Conservation (phyloP, 2,329 filamentous ascomycete genomes). For the Penicillium brasilianum region DNA sequence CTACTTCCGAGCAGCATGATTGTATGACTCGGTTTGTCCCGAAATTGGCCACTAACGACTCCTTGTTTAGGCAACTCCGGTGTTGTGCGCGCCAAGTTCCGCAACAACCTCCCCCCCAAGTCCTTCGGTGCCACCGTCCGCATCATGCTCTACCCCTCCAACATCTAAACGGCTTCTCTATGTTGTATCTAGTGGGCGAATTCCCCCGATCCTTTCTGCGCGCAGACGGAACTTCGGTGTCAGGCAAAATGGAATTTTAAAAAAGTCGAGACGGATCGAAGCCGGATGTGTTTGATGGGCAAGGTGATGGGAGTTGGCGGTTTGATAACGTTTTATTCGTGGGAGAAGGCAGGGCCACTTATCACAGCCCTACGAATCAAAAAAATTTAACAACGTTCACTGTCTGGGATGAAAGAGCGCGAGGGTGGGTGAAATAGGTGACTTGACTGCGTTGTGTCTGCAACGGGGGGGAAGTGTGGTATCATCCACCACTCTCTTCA, state of each 20-base stretch:
- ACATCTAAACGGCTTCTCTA: slow-evolving; percentile 72
- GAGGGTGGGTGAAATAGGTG: not conserved
- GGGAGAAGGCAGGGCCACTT: slow-evolving; percentile 45
- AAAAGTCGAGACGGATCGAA: slow-evolving; percentile 44
- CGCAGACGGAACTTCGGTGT: slow-evolving; percentile 40
- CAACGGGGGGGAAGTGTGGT: not conserved
- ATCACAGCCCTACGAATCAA: slow-evolving; percentile 45
- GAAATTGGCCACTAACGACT: slow-evolving; percentile 8
- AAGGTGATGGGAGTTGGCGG: slow-evolving; percentile 45
- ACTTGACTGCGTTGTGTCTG: slow-evolving; percentile 2
- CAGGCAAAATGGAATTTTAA: slow-evolving; percentile 30
- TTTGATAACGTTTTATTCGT: slow-evolving; percentile 46
- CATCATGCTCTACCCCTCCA: slow-evolving; percentile 97
- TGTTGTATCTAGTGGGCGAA: slow-evolving; percentile 43
- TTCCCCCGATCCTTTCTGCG: slow-evolving; percentile 44
- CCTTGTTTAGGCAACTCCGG: slow-evolving; percentile 81
- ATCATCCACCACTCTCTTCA: not conserved
- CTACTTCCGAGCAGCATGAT: not conserved
- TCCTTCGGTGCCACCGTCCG: slow-evolving; percentile 95
- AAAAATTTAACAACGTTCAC: slow-evolving; percentile 39
- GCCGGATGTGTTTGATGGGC: slow-evolving; percentile 43
- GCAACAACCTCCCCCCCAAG: slow-evolving; percentile 92
- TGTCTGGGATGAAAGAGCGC: slow-evolving; percentile 21
- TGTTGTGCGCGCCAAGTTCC: slow-evolving; percentile 97
- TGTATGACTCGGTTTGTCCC: not conserved